Percentiles rank a stretch among this genome's conserved stretches.
Conservation (phyloP, 352 stramenopile species). For the Pythium aristosporum region DNA sequence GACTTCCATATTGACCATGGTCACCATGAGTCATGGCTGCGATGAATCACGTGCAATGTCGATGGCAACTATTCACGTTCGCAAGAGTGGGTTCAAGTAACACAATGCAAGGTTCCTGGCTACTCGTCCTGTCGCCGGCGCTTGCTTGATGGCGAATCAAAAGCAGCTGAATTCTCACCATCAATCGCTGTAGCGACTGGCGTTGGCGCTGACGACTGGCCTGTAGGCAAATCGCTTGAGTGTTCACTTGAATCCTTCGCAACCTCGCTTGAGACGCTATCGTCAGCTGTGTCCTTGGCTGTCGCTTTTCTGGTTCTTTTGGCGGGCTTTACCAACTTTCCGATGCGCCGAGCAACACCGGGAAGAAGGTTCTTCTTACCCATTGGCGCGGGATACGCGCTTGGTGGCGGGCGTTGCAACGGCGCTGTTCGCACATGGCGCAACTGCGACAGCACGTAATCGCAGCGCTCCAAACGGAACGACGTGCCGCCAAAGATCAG, state of each 20-base stretch:
- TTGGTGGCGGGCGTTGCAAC: constrained; percentile 16
- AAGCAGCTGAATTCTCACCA: background rate
- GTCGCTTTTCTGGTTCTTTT: background rate
- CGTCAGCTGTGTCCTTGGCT: background rate
- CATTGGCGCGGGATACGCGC: background rate
- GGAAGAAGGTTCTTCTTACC: constrained; percentile 7
- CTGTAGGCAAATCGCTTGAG: background rate
- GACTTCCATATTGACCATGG: background rate
- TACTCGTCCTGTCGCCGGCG: background rate
- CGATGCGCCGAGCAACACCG: background rate
- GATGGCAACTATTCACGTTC: no score
- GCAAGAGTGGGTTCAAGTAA: no score
- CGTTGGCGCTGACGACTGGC: background rate
- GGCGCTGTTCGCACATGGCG: constrained; percentile 58
- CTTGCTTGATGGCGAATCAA: constrained; percentile 1
- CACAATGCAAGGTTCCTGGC: background rate
- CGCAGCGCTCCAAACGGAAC: constrained; percentile 72
- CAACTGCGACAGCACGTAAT: constrained; percentile 70
- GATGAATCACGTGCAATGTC: no score
- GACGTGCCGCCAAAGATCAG: constrained; percentile 70
- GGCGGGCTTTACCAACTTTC: background rate
- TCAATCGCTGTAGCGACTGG: background rate
- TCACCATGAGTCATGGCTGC: background rate
- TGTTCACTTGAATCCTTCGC: background rate
- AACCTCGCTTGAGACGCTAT: background rate